A percentile compares a stretch with the other conserved stretches of the same genome.
phyloP scores from a whole-genome alignment of 768 basidiomycete genomes.

The Tulasnella sp. region DNA sequence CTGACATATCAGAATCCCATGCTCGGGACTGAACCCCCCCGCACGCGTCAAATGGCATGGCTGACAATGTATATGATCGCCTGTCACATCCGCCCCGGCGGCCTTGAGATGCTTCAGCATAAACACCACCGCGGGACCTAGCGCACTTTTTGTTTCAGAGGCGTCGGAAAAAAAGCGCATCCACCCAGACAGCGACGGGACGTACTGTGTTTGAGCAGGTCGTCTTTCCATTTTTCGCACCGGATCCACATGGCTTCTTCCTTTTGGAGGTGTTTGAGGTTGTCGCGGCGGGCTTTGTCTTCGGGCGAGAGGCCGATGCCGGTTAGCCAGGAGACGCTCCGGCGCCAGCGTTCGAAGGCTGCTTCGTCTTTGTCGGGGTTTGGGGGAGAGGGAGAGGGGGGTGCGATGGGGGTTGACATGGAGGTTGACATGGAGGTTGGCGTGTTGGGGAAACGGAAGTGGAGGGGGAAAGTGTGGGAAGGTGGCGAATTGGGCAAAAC shows the following conservation, averaged over 20 bases:
- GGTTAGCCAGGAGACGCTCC: conserved; percentile 36
- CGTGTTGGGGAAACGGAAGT: background rate
- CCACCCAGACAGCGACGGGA: conserved; percentile 17
- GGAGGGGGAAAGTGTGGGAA: too few species aligned
- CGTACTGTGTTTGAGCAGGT: conserved; percentile 59
- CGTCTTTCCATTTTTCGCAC: conserved; percentile 61
- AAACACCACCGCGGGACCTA: conserved; percentile 79
- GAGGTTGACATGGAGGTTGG: background rate
- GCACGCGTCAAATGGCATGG: conserved; percentile 64
- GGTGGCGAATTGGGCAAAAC: too few species aligned
- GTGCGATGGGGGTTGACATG: background rate
- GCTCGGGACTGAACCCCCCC: conserved; percentile 72
- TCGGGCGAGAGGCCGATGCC: conserved; percentile 39
- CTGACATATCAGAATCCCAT: conserved; percentile 74
- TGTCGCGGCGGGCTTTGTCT: conserved; percentile 27
- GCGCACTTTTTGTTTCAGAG: background rate
- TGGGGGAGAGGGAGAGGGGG: background rate
- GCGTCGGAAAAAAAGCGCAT: background rate
- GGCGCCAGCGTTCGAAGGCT: conserved; percentile 41
- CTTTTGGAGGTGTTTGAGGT: conserved; percentile 26
- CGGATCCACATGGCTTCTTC: conserved; percentile 29
- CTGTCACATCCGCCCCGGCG: conserved; percentile 56
- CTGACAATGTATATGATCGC: conserved; percentile 65
- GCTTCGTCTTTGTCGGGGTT: conserved; percentile 1
- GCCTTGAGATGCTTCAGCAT: conserved; percentile 83